Evolutionary conservation across 352 stramenopile species (phyloP).

Genomic region (Nothophytophthora sp.): DNA sequence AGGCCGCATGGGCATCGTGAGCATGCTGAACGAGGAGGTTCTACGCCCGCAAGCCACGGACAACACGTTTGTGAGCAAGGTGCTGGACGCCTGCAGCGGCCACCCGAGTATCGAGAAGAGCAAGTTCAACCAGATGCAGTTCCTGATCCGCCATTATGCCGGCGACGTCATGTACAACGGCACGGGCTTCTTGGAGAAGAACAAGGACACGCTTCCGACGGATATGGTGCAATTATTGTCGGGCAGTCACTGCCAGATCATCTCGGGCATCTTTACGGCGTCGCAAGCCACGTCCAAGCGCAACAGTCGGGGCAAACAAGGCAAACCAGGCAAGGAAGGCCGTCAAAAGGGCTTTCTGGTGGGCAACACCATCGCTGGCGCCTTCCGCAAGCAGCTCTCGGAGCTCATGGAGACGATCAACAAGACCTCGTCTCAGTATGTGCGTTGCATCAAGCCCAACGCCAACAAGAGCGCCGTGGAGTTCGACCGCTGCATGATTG

Average conservation of each 20-base stretch:
- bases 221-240: constrained; percentile 81
- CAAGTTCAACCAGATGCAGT: constrained; percentile 81
- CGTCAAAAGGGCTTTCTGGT: constrained; percentile 81
- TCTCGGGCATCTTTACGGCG: constrained; percentile 69
- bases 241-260: constrained; percentile 56
- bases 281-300: constrained; percentile 27
- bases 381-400: constrained; percentile 86
- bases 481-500: constrained; percentile 88
- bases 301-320: constrained; percentile 44
- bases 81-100: constrained; percentile 73
- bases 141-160: constrained; percentile 84
- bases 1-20: constrained; percentile 87
- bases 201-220: constrained; percentile 83
- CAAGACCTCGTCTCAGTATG: constrained; percentile 88
- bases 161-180: constrained; percentile 84
- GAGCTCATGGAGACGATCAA: constrained; percentile 89
- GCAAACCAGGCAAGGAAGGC: constrained; percentile 46
- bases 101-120: constrained; percentile 87
- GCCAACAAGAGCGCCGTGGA: constrained; percentile 80
- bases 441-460: constrained; percentile 93
- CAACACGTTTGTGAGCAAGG: constrained; percentile 81
- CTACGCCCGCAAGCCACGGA: constrained; percentile 86
- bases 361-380: constrained; percentile 78
- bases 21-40: constrained; percentile 96
- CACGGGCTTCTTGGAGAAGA: constrained; percentile 79